Evolutionary conservation across 805 yeast species (phyloP).

Genomic region (Saccharomycopsis lassenensis): DNA sequence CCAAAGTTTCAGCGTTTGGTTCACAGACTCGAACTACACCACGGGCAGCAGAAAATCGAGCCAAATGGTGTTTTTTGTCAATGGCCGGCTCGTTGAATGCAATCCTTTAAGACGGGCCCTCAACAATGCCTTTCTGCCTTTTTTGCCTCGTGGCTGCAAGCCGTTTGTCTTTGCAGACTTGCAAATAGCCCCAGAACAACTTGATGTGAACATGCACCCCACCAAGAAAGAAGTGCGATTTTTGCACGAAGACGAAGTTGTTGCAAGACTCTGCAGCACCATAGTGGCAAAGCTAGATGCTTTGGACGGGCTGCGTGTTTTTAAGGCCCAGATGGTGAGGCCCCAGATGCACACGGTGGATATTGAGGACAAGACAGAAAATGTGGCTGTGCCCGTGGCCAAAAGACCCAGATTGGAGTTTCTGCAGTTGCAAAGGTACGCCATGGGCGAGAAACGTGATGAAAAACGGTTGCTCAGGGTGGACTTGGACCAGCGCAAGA

Average conservation of each 20-base stretch:
- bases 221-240: conserved; percentile 89
- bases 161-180: conserved; percentile 72
- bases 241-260: conserved; percentile 75
- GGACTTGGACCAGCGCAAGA: conserved; percentile 51
- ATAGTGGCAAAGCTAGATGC: conserved; percentile 41
- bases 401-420: neutral
- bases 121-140: conserved; percentile 45
- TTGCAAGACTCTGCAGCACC: conserved; percentile 41
- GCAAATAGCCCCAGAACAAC: conserved; percentile 50
- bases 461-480: no score
- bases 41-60: conserved; percentile 46
- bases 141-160: conserved; percentile 65
- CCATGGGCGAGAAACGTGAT: no score
- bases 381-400: neutral
- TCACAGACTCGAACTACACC: conserved; percentile 44
- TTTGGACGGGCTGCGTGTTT: conserved; percentile 59
- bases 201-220: conserved; percentile 94
- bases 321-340: conserved; percentile 39
- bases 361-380: neutral
- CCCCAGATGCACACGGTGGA: conserved; percentile 1
- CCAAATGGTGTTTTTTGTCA: conserved; percentile 73
- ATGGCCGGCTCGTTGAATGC: conserved; percentile 70
- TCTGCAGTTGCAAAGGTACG: no score
- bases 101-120: conserved; percentile 71
- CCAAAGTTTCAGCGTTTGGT: no score